Evolutionary conservation across 129 eudicot genomes (phyloP), one percentile per base, ranked within the genome.

Genomic region (Lonicera japonica): DNA sequence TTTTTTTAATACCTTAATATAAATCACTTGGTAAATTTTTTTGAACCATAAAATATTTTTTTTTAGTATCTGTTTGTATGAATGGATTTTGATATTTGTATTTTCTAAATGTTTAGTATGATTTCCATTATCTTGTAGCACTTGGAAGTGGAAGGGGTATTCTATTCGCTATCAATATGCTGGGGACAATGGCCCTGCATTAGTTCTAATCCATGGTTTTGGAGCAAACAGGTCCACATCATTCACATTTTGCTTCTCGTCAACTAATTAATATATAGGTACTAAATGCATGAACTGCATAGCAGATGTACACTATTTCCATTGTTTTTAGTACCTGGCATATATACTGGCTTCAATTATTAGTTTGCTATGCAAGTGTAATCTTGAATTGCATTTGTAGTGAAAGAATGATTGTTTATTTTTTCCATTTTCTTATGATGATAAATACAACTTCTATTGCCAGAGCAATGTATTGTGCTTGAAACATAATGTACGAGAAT

Each of bases 191-290:
- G 99, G 96, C 48, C 99, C 92, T 70, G 86, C 99, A 15, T 54
- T 92, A 60, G 85, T 92, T 68, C 64, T 88, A 61, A 74, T 92
- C 67, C 98, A 92, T 72, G 98, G 98, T 58, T 92, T 92, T 69
- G 98, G 98, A 75, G 98, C 98, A 73, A 92, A 92, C 98, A 92
- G 98, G 98, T 91, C 76, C 68, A 66, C 78, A 73, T 71, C 74
- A 80, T 70, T 84, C 84, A 80, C 75, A 79, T 77, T 84, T 78
- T 70, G 73, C 80, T 58, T 85, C 77, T 67, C 67, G 34, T 77
- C 80, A 72, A 84, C 84, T 78, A 25, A 66, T 25, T 86, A 58
- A 77, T 75, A 82, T 86, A 82, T 86, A 82, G 86, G 86, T 86
- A 86, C 70, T 18, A 70, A 56, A 60, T 67, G 66, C 81, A 24